These are phyloP conservation scores for Amanita subjunquillea DNA, from an alignment of 768 basidiomycete species.

Conservation along the genomic window DNA sequence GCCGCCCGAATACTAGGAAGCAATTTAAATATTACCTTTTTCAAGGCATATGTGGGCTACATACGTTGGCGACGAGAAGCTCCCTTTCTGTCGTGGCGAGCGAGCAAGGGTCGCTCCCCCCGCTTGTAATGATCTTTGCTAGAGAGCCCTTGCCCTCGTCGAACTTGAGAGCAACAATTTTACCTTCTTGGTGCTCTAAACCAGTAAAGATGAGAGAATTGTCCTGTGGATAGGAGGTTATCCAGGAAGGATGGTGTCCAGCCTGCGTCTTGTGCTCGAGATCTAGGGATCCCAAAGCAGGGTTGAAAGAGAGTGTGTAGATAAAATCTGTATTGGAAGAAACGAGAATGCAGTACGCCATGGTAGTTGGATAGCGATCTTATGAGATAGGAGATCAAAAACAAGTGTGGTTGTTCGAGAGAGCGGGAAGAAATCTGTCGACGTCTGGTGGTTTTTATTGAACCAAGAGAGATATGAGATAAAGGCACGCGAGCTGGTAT, in stretches of 20 bases:
- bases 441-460: too few relatives aligned
- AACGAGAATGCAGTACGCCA: slow-evolving; percentile 37
- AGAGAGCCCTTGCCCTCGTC: slow-evolving; percentile 44
- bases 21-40: not conserved
- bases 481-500: not conserved
- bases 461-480: too few relatives aligned
- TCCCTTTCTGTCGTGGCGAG: slow-evolving; percentile 46
- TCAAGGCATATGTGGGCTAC: slow-evolving; percentile 18
- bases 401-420: not conserved
- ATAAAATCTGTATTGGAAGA: slow-evolving; percentile 59
- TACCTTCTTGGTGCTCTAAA: slow-evolving; percentile 60
- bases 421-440: not conserved
- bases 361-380: not conserved
- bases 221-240: slow-evolving; percentile 49
- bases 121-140: slow-evolving; percentile 38
- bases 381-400: not conserved
- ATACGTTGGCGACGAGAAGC: slow-evolving; percentile 62
- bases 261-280: slow-evolving; percentile 34
- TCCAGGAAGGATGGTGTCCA: slow-evolving; percentile 69
- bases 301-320: slow-evolving; percentile 54
- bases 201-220: slow-evolving; percentile 52
- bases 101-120: slow-evolving; percentile 57
- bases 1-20: slow-evolving; percentile 58
- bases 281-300: slow-evolving; percentile 31
- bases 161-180: slow-evolving; percentile 48